Base-by-base conservation (phyloP, 257 asterid genomes). In the Solanum peruvianum region DNA sequence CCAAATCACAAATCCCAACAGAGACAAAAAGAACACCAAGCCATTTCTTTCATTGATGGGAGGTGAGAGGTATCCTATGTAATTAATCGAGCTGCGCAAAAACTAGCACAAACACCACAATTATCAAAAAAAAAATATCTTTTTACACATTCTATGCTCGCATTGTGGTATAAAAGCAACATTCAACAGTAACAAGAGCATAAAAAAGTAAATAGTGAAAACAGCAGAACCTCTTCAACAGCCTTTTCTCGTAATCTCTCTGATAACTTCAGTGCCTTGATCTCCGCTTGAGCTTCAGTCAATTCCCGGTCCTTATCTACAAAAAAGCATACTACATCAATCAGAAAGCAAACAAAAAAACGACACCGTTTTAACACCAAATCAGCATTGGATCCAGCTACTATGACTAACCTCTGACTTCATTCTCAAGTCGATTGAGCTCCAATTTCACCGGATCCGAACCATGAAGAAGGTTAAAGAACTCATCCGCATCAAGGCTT, bases 361-460 rank as follows among this genome's bases (percentile, higher is more conserved):
- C 29, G 76, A 86, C 78, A 56, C 75, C 44, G 7, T 13, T 70
- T 5, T 45, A 73, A 84, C 86, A 87, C 87, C 86, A 86, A 93
- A 92, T 93, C 95, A 89, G 66, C 87, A 89, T 66, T 88, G 97
- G 98, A 96, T 94, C 98, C 95, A 93, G 92, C 93, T 88, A 81
- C 15, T 4, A 88, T 89, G 90, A 93, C 97, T 71, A 60, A 96
- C 99, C 99, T 96, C 98, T 94, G 94, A 97, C 95, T 91, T 96
- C 99, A 75, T 97, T 97, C 94, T 97, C 99, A 49, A 97, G 98
- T 62, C 99, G 97, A 92, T 96, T 97, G 88, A 97, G 99, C 96
- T 97, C 99, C 90, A 97, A 27, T 94, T 93, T 96, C 92, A 97
- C 99, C 95, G 99, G 99, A 97, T 97, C 99, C 98, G 99, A 97